Base-by-base conservation (phyloP, 345 rosid genomes). In the Populus nigra region DNA sequence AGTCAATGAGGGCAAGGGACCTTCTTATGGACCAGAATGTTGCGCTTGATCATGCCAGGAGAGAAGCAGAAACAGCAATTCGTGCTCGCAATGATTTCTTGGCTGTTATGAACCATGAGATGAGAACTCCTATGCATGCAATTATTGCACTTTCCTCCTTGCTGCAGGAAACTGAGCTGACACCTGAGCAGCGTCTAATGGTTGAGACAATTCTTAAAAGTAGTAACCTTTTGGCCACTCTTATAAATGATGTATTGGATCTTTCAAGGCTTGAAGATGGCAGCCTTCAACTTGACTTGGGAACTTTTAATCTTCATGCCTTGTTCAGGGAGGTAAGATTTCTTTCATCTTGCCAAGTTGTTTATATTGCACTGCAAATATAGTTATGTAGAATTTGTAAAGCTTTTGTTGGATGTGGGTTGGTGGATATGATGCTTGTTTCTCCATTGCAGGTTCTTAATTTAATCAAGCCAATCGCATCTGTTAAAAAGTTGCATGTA, bases 211-310 rank as follows among this genome's bases (percentile, higher is more conserved):
- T 96, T 77, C 91, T 96, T 71, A 96, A 90, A 86, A 94, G 99
- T 67, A 92, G 97, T 81, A 92, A 89, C 78, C 93, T 94, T 76
- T 84, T 94, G 73, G 93, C 96, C 68, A 96, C 98, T 78, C 81
- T 94, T 67, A 89, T 96, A 84, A 94, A 96, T 76, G 99, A 96
- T 82, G 99, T 94, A 74, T 88, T 96, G 73, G 98, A 96, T 85
- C 94, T 96, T 76, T 96, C 99, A 8, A 92, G 96, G 89, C 92
- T 96, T 74, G 98, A 96, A 89, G 99, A 96, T 88, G 99, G 99
- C 38, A 96, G 92, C 85, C 95, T 96, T 84, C 97, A 88, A 81
- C 96, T 96, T 82, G 97, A 96, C 49, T 77, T 87, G 35, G 88
- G 77, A 70, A 86, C 91, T 77, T 94, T 92, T 76, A 91, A 89